phyloP scores from a whole-genome alignment of 768 basidiomycete species.

The Fibroporia radiculosa region DNA sequence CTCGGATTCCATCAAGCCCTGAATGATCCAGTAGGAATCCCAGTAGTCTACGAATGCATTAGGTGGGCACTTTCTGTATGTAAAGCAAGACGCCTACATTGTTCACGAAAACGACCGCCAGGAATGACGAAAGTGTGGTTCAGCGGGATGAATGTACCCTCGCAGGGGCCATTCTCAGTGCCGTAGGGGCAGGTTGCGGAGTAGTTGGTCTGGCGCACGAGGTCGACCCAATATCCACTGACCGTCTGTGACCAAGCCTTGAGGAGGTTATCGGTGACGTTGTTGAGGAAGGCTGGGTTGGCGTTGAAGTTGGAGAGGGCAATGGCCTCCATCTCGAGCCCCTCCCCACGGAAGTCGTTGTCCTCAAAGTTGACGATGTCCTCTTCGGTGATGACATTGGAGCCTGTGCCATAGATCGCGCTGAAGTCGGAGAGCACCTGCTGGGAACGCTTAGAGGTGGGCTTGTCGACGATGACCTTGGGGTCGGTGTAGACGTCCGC shows the following conservation, averaged over 20 bases:
- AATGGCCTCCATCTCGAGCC: constrained; percentile 67
- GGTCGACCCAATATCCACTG: constrained; percentile 76
- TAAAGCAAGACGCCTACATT: constrained; percentile 45
- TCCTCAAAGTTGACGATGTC: constrained; percentile 64
- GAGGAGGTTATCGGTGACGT: constrained; percentile 62
- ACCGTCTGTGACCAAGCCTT: constrained; percentile 73
- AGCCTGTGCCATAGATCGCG: constrained; percentile 32
- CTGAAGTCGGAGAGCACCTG: constrained; percentile 65
- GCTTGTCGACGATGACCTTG: constrained; percentile 89
- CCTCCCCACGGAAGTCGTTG: constrained; percentile 75
- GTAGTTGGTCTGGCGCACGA: constrained; percentile 69
- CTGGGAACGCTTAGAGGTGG: constrained; percentile 60
- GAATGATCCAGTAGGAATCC: constrained; percentile 82
- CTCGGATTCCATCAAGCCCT: constrained; percentile 79
- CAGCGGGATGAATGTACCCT: constrained; percentile 80
- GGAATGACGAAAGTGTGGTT: constrained; percentile 91
- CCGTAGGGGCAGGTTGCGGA: constrained; percentile 52
- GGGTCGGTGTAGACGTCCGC: constrained; percentile 69
- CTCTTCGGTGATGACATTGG: constrained; percentile 47
- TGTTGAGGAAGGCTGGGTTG: constrained; percentile 59
- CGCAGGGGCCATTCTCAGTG: constrained; percentile 44
- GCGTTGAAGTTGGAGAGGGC: constrained; percentile 53
- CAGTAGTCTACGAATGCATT: constrained; percentile 35
- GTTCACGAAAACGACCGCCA: constrained; percentile 79
- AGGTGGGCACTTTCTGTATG: not conserved